A percentile compares a stretch with the other conserved stretches of the same genome.
phyloP scores from a whole-genome alignment of 176 grass and related monocot genomes.

The Tillandsia leiboldiana region DNA sequence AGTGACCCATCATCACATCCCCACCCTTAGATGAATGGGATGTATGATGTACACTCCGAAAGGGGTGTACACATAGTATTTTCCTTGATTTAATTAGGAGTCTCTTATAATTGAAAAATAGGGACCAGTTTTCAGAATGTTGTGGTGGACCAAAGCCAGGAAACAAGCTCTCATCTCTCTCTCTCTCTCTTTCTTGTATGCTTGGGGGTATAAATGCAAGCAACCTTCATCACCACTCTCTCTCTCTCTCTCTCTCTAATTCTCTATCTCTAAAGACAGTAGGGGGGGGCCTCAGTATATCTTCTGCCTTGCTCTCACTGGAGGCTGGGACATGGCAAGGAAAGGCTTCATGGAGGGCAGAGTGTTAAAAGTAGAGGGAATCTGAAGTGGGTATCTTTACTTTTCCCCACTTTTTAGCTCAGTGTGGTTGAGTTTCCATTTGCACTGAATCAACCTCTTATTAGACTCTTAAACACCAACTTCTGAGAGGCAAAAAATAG shows the following conservation, averaged over 20 bases:
- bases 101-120: background rate
- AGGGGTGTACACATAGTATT: no score
- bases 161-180: no score
- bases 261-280: background rate
- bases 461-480: slow-evolving; percentile 1
- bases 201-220: slow-evolving; percentile 14
- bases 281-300: slow-evolving; percentile 17
- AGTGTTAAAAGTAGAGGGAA: slow-evolving; percentile 31
- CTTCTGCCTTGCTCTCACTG: slow-evolving; percentile 1
- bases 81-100: no score
- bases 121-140: background rate
- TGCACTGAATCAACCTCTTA: slow-evolving; percentile 8
- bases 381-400: slow-evolving; percentile 32
- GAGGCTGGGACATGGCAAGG: background rate
- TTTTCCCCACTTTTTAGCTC: slow-evolving; percentile 15
- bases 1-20: no score
- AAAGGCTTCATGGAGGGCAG: slow-evolving; percentile 12
- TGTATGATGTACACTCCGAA: no score
- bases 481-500: background rate
- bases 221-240: background rate
- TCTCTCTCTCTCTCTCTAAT: slow-evolving; percentile 9
- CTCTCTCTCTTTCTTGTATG: background rate
- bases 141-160: no score
- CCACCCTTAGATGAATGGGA: no score
- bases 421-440: slow-evolving; percentile 4